phyloP scores from a whole-genome alignment of 208 protist species.

The Leishmania tropica region DNA sequence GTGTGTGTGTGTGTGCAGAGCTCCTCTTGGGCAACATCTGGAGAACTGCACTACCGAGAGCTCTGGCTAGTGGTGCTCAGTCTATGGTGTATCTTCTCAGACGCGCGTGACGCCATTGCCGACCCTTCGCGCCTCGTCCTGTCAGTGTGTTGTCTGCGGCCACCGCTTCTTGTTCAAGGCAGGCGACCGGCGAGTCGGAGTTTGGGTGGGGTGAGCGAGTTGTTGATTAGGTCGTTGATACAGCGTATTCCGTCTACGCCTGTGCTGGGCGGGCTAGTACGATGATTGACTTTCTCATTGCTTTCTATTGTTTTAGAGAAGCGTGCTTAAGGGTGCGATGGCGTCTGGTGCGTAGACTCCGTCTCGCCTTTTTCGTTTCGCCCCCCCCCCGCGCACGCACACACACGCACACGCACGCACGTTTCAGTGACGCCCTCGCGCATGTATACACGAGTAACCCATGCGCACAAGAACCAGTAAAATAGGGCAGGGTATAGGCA shows the following conservation, averaged over 20 bases:
- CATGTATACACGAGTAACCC: background rate
- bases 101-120: background rate
- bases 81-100: background rate
- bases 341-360: too few relatives aligned
- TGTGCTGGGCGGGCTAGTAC: too few relatives aligned
- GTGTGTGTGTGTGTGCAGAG: background rate
- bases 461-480: background rate
- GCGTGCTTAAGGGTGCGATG: background rate
- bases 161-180: background rate
- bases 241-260: too few relatives aligned
- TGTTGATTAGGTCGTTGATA: background rate
- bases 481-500: background rate
- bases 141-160: background rate
- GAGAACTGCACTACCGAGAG: background rate
- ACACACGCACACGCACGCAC: background rate
- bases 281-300: too few relatives aligned
- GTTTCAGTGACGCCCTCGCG: background rate
- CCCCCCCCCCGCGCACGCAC: background rate
- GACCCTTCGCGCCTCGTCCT: background rate
- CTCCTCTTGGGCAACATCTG: background rate
- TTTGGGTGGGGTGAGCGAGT: background rate
- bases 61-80: background rate
- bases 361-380: background rate
- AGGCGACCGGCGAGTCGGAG: background rate
- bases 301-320: too few relatives aligned